Evolutionary conservation across 208 protist species (phyloP).

Genomic region (Leishmania tropica): DNA sequence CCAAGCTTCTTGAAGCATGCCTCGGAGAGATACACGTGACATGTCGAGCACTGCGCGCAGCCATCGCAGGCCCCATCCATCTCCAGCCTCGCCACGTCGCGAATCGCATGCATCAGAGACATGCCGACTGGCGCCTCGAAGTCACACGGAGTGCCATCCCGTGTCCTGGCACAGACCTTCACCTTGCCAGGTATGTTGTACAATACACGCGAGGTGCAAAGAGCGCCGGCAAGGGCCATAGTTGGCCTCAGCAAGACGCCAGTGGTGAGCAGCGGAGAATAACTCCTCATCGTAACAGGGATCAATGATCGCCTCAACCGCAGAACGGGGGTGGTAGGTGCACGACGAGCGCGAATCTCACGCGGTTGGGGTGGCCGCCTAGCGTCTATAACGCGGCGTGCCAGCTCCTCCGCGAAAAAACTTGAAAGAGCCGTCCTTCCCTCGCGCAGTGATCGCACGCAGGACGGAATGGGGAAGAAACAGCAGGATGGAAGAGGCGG

Average conservation of each 20-base stretch:
- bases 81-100: conserved; percentile 91
- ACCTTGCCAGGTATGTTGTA: conserved; percentile 55
- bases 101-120: conserved; percentile 89
- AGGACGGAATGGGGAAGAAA: neutral
- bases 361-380: neutral
- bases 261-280: neutral
- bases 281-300: neutral
- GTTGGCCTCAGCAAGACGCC: neutral
- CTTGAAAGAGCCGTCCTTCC: neutral
- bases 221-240: neutral
- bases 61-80: conserved; percentile 95
- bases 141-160: conserved; percentile 33
- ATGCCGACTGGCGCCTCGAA: conserved; percentile 63
- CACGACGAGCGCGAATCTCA: neutral
- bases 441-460: neutral
- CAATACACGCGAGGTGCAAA: neutral
- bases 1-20: conserved; percentile 79
- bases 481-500: neutral
- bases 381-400: neutral
- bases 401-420: neutral
- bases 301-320: neutral
- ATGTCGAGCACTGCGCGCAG: conserved; percentile 94
- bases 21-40: conserved; percentile 92
- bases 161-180: conserved; percentile 38
- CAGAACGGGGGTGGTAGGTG: neutral